Evolutionary conservation across 306 rosid species (phyloP).

Genomic region (Ziziphus jujuba): DNA sequence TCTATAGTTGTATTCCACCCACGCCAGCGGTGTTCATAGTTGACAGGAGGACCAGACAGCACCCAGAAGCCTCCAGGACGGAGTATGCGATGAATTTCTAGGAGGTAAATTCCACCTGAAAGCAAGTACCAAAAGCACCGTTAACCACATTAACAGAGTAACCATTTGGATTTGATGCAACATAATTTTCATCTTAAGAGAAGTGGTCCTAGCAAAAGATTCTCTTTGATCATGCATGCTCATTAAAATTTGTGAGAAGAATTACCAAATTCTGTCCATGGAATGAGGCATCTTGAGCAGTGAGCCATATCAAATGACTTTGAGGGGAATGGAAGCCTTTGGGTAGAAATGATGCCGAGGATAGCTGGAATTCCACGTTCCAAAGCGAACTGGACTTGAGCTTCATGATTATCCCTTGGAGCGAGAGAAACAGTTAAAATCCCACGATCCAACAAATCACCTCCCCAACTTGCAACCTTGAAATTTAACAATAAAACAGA

Average conservation of each 20-base stretch:
- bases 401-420: constrained; percentile 99
- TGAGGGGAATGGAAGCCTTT: constrained; percentile 93
- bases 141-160: neutral
- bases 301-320: constrained; percentile 98
- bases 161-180: neutral
- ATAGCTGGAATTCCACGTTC: constrained; percentile 99
- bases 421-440: constrained; percentile 89
- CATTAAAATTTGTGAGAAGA: constrained; percentile 9
- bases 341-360: constrained; percentile 96
- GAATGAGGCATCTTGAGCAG: constrained; percentile 99
- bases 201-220: neutral
- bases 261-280: constrained; percentile 99
- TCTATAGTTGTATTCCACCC: constrained; percentile 95
- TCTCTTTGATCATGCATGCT: constrained; percentile 10
- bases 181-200: no score
- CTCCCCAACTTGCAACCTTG: constrained; percentile 99
- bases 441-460: constrained; percentile 93
- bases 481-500: constrained; percentile 15
- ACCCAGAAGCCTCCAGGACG: constrained; percentile 99
- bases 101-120: constrained; percentile 89
- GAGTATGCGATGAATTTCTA: constrained; percentile 84
- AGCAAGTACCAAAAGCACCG: constrained; percentile 1
- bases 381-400: constrained; percentile 97
- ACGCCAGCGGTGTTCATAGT: constrained; percentile 79
- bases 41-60: constrained; percentile 95